phyloP scores from a whole-genome alignment of 2,329 filamentous ascomycete species.

The Talaromyces sp. region DNA sequence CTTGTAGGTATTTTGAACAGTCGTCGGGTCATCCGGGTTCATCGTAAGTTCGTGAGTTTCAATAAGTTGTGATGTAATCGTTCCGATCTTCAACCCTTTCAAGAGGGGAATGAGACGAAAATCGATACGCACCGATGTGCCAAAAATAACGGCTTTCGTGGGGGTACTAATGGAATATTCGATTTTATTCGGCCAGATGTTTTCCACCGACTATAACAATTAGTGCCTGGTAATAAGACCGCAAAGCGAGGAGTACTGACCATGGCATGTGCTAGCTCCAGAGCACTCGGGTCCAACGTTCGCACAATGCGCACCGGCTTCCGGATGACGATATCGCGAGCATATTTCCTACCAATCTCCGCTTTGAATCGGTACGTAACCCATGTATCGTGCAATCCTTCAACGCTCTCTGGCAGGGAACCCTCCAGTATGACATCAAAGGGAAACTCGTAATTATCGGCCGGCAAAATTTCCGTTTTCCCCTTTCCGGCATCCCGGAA shows the following conservation, averaged over 20 bases:
- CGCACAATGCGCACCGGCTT: conserved; percentile 77
- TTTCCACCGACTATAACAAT: conserved; percentile 68
- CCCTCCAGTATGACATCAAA: conserved; percentile 74
- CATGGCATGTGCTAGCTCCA: conserved; percentile 84
- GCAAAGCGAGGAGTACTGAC: conserved; percentile 39
- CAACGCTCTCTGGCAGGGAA: conserved; percentile 74
- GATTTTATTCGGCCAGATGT: conserved; percentile 96
- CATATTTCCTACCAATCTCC: conserved; percentile 83
- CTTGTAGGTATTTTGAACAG: conserved; percentile 53
- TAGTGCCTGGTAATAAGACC: neutral
- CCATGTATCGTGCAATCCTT: conserved; percentile 81
- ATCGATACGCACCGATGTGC: conserved; percentile 78
- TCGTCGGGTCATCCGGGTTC: conserved; percentile 48
- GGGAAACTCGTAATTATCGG: conserved; percentile 81
- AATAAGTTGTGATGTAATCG: conserved; percentile 74
- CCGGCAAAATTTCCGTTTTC: conserved; percentile 58
- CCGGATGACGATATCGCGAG: conserved; percentile 78
- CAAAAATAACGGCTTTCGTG: conserved; percentile 91
- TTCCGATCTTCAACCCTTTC: conserved; percentile 84
- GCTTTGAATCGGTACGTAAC: conserved; percentile 91
- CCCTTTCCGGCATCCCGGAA: conserved; percentile 58
- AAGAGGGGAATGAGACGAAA: conserved; percentile 84
- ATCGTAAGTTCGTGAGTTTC: conserved; percentile 70
- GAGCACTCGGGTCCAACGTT: conserved; percentile 70
- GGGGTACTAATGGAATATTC: conserved; percentile 93